phyloP scores from a whole-genome alignment of 441 rosid genomes.

The Dalechampia spathulata region DNA sequence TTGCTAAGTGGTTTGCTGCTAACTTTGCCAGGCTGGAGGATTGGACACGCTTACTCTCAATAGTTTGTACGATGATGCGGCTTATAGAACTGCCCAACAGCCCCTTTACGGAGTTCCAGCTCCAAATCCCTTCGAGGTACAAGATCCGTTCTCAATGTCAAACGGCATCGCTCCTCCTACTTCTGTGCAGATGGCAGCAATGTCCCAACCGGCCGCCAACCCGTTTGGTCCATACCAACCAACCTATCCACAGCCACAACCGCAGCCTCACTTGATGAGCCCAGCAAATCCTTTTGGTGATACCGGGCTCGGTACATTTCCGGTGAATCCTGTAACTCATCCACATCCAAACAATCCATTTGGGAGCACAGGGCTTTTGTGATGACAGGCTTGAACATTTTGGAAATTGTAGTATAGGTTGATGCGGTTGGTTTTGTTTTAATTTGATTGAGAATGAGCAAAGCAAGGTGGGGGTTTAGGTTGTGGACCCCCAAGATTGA shows the following conservation, averaged over 20 bases:
- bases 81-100: slow-evolving; percentile 9
- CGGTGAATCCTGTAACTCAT: slow-evolving; percentile 33
- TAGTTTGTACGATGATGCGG: slow-evolving; percentile 17
- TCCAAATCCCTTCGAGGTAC: slow-evolving; percentile 26
- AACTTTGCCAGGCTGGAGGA: slow-evolving; percentile 22
- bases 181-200: slow-evolving; percentile 42
- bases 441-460: slow-evolving; percentile 11
- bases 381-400: slow-evolving; percentile 16
- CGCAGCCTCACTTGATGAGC: too few species aligned
- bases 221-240: slow-evolving; percentile 76
- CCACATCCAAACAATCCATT: slow-evolving; percentile 65
- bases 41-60: slow-evolving; percentile 18
- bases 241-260: too few species aligned
- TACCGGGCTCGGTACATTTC: slow-evolving; percentile 49
- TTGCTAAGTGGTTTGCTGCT: not conserved
- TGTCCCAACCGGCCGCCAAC: slow-evolving; percentile 44
- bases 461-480: slow-evolving; percentile 13
- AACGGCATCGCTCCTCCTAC: slow-evolving; percentile 40
- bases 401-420: slow-evolving; percentile 5
- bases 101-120: slow-evolving; percentile 5
- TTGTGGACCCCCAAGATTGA: too few species aligned
- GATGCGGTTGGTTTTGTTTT: slow-evolving; percentile 15
- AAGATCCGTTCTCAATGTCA: slow-evolving; percentile 63
- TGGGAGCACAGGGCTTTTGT: slow-evolving; percentile 71
- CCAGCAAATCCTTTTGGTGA: slow-evolving; percentile 73